Percentiles rank a stretch among this genome's conserved stretches.
phyloP scores from a whole-genome alignment of 768 basidiomycete species.

The Tricholoma sp. region DNA sequence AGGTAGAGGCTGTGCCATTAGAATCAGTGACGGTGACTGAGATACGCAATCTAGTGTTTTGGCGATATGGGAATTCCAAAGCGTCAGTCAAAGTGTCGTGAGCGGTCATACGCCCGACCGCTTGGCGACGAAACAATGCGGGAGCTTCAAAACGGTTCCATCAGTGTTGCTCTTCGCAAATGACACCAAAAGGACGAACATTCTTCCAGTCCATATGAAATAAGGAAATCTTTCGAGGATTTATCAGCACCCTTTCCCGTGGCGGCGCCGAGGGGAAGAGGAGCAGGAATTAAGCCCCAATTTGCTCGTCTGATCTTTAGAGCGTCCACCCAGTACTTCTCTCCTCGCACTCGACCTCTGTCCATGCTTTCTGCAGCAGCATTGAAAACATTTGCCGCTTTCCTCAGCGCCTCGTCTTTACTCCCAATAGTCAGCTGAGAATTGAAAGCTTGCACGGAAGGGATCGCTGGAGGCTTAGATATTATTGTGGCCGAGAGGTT shows the following conservation, averaged over 20 bases:
- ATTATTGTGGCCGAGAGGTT: slow-evolving; percentile 59
- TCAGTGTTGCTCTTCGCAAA: slow-evolving; percentile 1
- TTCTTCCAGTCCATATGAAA: slow-evolving; percentile 79
- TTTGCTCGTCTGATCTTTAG: slow-evolving; percentile 71
- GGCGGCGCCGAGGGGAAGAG: slow-evolving; percentile 63
- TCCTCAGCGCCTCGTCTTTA: slow-evolving; percentile 75
- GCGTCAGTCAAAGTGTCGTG: slow-evolving; percentile 35
- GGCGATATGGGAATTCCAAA: slow-evolving; percentile 62
- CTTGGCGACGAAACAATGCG: slow-evolving; percentile 55
- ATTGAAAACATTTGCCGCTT: slow-evolving; percentile 69
- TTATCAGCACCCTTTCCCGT: slow-evolving; percentile 76
- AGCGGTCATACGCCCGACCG: slow-evolving; percentile 63
- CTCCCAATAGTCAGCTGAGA: slow-evolving; percentile 68
- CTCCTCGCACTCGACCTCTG: slow-evolving; percentile 51
- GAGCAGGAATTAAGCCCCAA: slow-evolving; percentile 78
- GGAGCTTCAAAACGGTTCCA: slow-evolving; percentile 42
- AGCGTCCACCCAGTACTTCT: slow-evolving; percentile 81
- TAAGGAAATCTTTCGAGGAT: slow-evolving; percentile 75
- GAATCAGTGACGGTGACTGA: slow-evolving; percentile 36
- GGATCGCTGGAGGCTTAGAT: slow-evolving; percentile 58
- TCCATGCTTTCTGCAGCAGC: slow-evolving; percentile 67
- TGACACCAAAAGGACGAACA: slow-evolving; percentile 41
- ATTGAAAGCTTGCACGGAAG: slow-evolving; percentile 68
- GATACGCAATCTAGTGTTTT: slow-evolving; percentile 58
- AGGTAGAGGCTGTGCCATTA: slow-evolving; percentile 26